Conservation (phyloP, 2,329 filamentous ascomycete species). For the Tolypocladium ovalisporum region DNA sequence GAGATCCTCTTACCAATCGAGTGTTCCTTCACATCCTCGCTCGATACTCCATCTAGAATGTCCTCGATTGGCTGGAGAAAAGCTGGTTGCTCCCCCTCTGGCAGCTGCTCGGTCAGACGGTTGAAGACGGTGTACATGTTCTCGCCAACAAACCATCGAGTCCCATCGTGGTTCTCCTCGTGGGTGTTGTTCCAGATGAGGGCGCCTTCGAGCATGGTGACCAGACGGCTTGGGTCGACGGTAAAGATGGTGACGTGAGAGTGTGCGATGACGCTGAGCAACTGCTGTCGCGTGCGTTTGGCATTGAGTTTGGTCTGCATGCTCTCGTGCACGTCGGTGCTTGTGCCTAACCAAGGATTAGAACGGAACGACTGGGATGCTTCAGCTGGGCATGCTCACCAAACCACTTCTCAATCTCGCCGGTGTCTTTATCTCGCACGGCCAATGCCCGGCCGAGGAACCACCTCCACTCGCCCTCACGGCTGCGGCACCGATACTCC, state of each 20-base stretch:
- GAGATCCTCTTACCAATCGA: slow-evolving; percentile 31
- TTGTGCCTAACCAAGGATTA: slow-evolving; percentile 36
- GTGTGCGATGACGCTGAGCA: slow-evolving; percentile 63
- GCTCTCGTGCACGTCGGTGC: slow-evolving; percentile 67
- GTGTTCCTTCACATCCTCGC: slow-evolving; percentile 55
- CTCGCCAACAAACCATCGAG: slow-evolving; percentile 44
- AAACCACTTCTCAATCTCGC: slow-evolving; percentile 68
- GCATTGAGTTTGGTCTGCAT: slow-evolving; percentile 58
- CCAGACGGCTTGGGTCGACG: slow-evolving; percentile 47
- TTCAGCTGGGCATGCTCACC: slow-evolving; percentile 28
- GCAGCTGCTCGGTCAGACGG: slow-evolving; percentile 30
- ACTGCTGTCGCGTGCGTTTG: slow-evolving; percentile 56
- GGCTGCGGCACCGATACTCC: slow-evolving; percentile 59
- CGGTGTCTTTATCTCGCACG: slow-evolving; percentile 52
- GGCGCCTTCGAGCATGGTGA: slow-evolving; percentile 62
- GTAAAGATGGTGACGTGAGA: slow-evolving; percentile 68
- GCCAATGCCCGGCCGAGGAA: slow-evolving; percentile 65
- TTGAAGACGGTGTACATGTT: slow-evolving; percentile 56
- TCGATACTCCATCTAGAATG: slow-evolving; percentile 49
- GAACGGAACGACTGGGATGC: neutral
- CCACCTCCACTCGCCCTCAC: slow-evolving; percentile 65
- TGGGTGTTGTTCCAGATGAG: slow-evolving; percentile 41
- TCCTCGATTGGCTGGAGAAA: slow-evolving; percentile 50
- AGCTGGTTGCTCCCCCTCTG: slow-evolving; percentile 30
- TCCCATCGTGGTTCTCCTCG: slow-evolving; percentile 26